Conservation (phyloP, 164 flowering plant genomes). For the Nymphaea thermarum region DNA sequence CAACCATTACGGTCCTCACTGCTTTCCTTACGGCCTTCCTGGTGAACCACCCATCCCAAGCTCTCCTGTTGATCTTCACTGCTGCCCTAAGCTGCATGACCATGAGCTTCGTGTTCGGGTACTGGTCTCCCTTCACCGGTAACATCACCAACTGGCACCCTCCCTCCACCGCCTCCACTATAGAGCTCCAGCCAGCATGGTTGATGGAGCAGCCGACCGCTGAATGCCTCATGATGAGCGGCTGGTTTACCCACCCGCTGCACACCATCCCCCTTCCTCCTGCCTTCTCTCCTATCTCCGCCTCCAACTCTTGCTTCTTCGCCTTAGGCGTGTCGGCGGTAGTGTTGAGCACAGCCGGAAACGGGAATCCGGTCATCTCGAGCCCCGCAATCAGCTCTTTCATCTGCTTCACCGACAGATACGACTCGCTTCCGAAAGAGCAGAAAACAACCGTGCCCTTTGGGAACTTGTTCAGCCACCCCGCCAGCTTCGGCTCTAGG, state of each 20-base stretch:
- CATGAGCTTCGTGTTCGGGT: slow-evolving; percentile 6
- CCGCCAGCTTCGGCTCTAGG: slow-evolving; percentile 10
- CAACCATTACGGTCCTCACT: slow-evolving; percentile 4
- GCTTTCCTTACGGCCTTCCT: slow-evolving; percentile 3
- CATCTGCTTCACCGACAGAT: slow-evolving; percentile 13
- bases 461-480: slow-evolving; percentile 19
- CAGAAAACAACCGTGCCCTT: slow-evolving; percentile 18
- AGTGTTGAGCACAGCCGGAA: slow-evolving; percentile 10
- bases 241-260: slow-evolving; percentile 16
- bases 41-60: slow-evolving; percentile 4
- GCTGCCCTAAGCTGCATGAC: slow-evolving; percentile 5
- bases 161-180: slow-evolving; percentile 6
- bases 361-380: slow-evolving; percentile 21
- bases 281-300: slow-evolving; percentile 7
- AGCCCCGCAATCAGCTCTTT: slow-evolving; percentile 20
- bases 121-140: slow-evolving; percentile 4
- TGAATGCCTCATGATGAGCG: slow-evolving; percentile 5
- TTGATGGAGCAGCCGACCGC: slow-evolving; percentile 8
- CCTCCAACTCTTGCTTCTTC: slow-evolving; percentile 6
- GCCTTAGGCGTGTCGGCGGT: not conserved
- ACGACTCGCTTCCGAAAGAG: slow-evolving; percentile 26
- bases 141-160: slow-evolving; percentile 9
- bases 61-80: slow-evolving; percentile 7
- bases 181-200: slow-evolving; percentile 6
- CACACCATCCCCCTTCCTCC: slow-evolving; percentile 8